phyloP scores from a whole-genome alignment of 208 protist species.

The Trypanosoma rangeli region DNA sequence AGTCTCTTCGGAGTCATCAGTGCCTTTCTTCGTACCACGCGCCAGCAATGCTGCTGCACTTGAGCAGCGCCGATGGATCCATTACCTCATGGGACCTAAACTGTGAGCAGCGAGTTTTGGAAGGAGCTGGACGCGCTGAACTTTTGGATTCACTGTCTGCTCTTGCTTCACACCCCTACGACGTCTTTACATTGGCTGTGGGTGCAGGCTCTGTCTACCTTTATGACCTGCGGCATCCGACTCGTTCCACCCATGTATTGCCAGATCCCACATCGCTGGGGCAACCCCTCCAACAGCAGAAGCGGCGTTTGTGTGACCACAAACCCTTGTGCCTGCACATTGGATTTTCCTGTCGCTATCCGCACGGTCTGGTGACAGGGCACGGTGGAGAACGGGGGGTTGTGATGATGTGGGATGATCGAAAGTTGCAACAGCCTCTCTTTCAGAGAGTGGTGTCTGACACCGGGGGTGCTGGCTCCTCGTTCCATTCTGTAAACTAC shows the following conservation, averaged over 20 bases:
- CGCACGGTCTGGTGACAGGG: slow-evolving; percentile 54
- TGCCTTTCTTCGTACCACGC: slow-evolving; percentile 77
- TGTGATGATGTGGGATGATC: slow-evolving; percentile 47
- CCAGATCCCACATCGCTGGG: slow-evolving; percentile 12
- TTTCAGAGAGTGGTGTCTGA: slow-evolving; percentile 14
- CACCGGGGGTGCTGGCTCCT: background rate
- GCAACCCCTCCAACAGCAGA: slow-evolving; percentile 3
- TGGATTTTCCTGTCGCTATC: slow-evolving; percentile 66
- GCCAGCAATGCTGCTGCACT: slow-evolving; percentile 46
- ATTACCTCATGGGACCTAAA: slow-evolving; percentile 60
- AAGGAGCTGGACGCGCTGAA: slow-evolving; percentile 23
- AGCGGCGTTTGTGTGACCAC: slow-evolving; percentile 8
- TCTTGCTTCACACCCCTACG: slow-evolving; percentile 40
- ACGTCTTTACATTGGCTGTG: slow-evolving; percentile 44
- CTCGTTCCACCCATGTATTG: slow-evolving; percentile 19
- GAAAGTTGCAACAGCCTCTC: slow-evolving; percentile 31
- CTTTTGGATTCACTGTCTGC: slow-evolving; percentile 11
- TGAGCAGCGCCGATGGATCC: slow-evolving; percentile 42
- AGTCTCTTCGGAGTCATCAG: slow-evolving; percentile 34
- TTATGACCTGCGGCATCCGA: slow-evolving; percentile 43
- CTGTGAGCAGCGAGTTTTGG: slow-evolving; percentile 30
- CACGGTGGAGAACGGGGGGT: slow-evolving; percentile 55
- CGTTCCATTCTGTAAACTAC: slow-evolving; percentile 25
- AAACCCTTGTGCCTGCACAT: slow-evolving; percentile 28
- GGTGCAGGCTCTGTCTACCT: slow-evolving; percentile 50